Base-by-base conservation (phyloP, 192 early-diverging fungal genomes). In the Backusella parvicylindrica region DNA sequence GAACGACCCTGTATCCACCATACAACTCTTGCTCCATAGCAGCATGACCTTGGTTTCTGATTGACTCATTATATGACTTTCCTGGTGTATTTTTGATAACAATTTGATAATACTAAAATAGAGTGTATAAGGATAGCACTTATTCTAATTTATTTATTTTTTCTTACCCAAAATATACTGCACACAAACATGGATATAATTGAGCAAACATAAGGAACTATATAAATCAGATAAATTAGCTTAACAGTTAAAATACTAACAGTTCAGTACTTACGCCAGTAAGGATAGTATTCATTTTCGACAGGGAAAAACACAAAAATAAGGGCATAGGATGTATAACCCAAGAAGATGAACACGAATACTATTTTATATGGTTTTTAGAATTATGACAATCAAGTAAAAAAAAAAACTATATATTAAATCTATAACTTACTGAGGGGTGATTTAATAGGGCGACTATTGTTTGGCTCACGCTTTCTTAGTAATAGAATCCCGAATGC, bases 271-370 rank as follows among this genome's bases (percentile, higher is more conserved):
- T 56, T 73, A 80, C 79, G 11, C 70, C 66, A 80, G 43, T 80
- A 80, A 8, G 79, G 74, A 43, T 80, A 80, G 23, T 71, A 71
- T 64, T 43, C 35, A 21, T 75, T 79, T 11, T 63, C 63, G 8
- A 73, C 71, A n/a, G 79, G 79, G 3, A 80, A 50, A 30, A 75
- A 76, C 18, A 80, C 79, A 80, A 80, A 80, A 3, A 75, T 18
- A 38, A 80, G 28, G 0, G 75, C 70, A 30, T 76, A 80, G 26
- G 72, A 31, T 32, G 70, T 71, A 15, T 76, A 72, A 2, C 36
- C 9, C 15, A 80, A 49, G 47, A 80, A 80, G 6, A 80, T 31
- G 1, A 75, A 32, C 8, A 75, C 79, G 9, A 64, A 68, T n/a
- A 56, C 76, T 77, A 65, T 26, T 33, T 31, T 7, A 36, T 47